Conservation (phyloP, 108 stramenopile genomes). For the Pseudonitzschia delicatissima region DNA sequence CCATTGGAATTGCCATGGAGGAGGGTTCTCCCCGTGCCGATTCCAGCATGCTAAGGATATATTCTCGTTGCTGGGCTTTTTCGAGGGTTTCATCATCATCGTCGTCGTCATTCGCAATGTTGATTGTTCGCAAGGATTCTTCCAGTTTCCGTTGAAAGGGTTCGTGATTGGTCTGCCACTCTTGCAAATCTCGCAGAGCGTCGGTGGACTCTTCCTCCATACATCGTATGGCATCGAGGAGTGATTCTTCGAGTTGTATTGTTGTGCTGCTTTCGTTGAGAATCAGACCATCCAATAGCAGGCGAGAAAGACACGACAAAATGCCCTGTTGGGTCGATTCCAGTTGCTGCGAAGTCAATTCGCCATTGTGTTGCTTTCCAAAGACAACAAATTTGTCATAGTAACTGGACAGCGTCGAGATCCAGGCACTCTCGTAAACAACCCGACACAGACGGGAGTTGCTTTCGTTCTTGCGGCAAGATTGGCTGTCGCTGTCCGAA, state of each 20-base stretch:
- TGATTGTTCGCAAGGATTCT: not conserved
- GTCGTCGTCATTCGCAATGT: not conserved
- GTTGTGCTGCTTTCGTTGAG: not conserved
- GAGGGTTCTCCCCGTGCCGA: constrained; percentile 20
- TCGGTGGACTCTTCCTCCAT: constrained; percentile 37
- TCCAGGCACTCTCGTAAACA: constrained; percentile 19
- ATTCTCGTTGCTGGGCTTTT: constrained; percentile 31
- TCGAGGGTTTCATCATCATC: constrained; percentile 1
- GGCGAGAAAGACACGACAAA: constrained; percentile 10
- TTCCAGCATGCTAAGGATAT: constrained; percentile 40
- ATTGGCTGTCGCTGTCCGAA: not conserved
- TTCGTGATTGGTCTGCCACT: constrained; percentile 25
- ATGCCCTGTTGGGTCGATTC: constrained; percentile 12
- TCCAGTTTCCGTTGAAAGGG: constrained; percentile 19
- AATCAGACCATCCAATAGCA: constrained; percentile 38
- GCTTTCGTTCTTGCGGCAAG: too few species aligned
- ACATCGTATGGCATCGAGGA: constrained; percentile 28
- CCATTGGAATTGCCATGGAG: not conserved
- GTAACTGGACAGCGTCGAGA: constrained; percentile 12
- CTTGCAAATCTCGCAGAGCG: constrained; percentile 36
- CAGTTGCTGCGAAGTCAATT: not conserved
- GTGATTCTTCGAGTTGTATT: constrained; percentile 14
- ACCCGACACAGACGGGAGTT: constrained; percentile 18
- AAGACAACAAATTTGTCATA: constrained; percentile 24
- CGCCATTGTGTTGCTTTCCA: not conserved